A percentile compares a stretch with the other conserved stretches of the same genome.
Evolutionary conservation across 2,329 filamentous ascomycete species (phyloP).

Genomic region (Raffaelea arxii): DNA sequence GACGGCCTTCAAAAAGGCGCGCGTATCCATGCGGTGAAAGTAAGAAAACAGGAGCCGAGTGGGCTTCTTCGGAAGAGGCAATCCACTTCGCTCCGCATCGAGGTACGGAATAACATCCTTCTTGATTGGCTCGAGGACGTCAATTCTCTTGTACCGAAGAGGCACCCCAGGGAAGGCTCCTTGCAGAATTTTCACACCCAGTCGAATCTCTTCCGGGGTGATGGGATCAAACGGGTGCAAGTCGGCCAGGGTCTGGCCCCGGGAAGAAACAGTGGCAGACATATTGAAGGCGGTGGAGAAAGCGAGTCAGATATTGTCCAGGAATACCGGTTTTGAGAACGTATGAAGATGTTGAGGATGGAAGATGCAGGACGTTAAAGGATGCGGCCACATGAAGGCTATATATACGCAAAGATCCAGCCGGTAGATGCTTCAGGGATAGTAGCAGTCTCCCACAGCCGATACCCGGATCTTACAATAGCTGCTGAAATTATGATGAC

Average conservation of each 20-base stretch:
- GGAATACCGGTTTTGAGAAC: not conserved
- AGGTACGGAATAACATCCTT: not conserved
- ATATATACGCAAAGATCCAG: not conserved
- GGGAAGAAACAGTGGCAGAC: not conserved
- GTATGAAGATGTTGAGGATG: not conserved
- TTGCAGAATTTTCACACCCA: not conserved
- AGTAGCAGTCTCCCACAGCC: too few species aligned
- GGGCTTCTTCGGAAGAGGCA: not conserved
- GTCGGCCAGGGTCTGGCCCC: not conserved
- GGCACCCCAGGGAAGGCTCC: not conserved
- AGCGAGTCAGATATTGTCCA: too few species aligned
- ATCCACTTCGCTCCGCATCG: not conserved
- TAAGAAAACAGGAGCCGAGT: not conserved
- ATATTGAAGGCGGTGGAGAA: not conserved
- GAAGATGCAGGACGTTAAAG: not conserved
- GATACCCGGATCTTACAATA: too few species aligned
- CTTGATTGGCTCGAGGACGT: not conserved
- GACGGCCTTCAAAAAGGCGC: not conserved
- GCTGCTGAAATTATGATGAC: too few species aligned
- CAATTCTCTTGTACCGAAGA: not conserved
- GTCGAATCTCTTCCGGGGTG: not conserved
- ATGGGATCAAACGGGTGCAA: not conserved
- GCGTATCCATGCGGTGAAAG: not conserved
- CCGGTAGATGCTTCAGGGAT: not conserved
- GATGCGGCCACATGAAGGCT: not conserved